Percentiles rank a stretch among this genome's conserved stretches.
These are phyloP conservation scores for Leucocoprinus leucothites DNA, from an alignment of 768 basidiomycete genomes.

Conservation along the genomic window DNA sequence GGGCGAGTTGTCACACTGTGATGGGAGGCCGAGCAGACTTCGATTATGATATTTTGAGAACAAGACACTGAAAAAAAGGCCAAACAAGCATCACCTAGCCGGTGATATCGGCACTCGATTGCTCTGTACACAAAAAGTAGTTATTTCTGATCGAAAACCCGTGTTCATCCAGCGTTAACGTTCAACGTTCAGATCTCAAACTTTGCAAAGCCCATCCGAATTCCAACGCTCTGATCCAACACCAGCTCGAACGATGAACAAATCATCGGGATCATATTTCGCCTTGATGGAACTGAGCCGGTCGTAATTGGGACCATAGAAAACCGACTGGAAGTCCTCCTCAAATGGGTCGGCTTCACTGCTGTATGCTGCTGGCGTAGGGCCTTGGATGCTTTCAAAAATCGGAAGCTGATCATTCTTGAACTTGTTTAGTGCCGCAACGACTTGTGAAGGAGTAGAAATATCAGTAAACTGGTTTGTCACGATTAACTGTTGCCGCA, in stretches of 20 bases:
- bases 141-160: too few species aligned
- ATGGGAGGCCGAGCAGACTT: too few species aligned
- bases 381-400: conserved; percentile 24
- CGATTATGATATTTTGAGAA: too few species aligned
- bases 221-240: conserved; percentile 33
- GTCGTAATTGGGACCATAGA: conserved; percentile 31
- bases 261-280: conserved; percentile 8
- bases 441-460: conserved; percentile 11
- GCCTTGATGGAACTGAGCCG: conserved; percentile 27
- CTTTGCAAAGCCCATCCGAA: conserved; percentile 22
- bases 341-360: conserved; percentile 32
- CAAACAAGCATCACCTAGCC: too few species aligned
- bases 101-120: too few species aligned
- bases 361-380: conserved; percentile 28
- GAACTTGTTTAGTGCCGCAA: conserved; percentile 19
- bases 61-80: too few species aligned
- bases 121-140: too few species aligned
- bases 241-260: conserved; percentile 30
- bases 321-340: conserved; percentile 25
- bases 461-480: not conserved
- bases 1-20: too few species aligned
- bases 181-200: not conserved
- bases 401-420: conserved; percentile 21
- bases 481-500: not conserved
- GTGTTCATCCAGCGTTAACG: too few species aligned